phyloP scores from a whole-genome alignment of 2,329 filamentous ascomycete genomes.

The Thelonectria rubi region DNA sequence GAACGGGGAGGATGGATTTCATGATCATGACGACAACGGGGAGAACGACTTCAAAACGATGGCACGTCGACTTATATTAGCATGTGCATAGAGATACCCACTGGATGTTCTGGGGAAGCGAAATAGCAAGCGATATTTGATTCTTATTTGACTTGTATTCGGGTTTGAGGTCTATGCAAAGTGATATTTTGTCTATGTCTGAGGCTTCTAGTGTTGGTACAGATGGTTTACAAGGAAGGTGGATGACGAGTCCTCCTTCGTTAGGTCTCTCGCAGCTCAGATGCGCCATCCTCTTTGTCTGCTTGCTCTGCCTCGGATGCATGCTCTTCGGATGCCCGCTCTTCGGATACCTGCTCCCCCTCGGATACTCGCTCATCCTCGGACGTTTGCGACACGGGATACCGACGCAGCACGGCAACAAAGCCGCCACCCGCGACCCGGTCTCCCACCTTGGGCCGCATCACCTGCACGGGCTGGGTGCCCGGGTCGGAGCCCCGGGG shows the following conservation, averaged over 20 bases:
- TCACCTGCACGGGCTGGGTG: constrained; percentile 48
- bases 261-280: neutral
- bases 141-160: constrained; percentile 30
- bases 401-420: constrained; percentile 50
- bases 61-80: constrained; percentile 26
- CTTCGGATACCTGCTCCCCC: constrained; percentile 20
- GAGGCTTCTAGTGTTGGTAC: neutral
- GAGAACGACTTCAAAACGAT: constrained; percentile 33
- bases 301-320: neutral
- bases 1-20: constrained; percentile 17
- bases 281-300: neutral
- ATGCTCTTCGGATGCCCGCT: neutral
- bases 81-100: constrained; percentile 49
- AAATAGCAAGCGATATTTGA: constrained; percentile 45
- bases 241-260: too few species aligned
- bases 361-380: constrained; percentile 17
- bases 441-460: constrained; percentile 54
- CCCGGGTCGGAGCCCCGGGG: constrained; percentile 39
- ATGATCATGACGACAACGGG: constrained; percentile 42
- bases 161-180: constrained; percentile 4
- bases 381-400: constrained; percentile 34
- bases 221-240: neutral
- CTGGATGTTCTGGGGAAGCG: constrained; percentile 38
- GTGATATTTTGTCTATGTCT: neutral
- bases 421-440: constrained; percentile 53